Evolutionary conservation across 208 protist genomes (phyloP), one percentile per base, ranked within the genome.

Genomic region (Trypanosoma mega): DNA sequence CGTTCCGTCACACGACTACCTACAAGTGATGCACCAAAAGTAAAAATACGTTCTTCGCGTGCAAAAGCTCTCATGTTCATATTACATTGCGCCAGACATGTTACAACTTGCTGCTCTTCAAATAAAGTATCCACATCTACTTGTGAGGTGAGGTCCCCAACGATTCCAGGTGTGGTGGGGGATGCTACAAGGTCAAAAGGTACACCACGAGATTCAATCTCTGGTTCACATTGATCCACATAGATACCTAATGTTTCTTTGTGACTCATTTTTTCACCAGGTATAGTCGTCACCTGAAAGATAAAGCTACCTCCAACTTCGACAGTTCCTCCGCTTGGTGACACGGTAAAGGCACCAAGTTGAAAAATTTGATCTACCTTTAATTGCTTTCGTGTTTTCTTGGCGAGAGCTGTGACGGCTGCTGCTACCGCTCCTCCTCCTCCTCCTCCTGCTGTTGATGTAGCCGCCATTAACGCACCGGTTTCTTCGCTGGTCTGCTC

Each of bases 101-200:
- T 77, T 16, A 97, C 87, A 11, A 98, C 78, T 54, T 93, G 82
- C 82, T 98, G 97, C 83, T 99, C 97, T 79, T 99, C 97, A 69
- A 99, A 99, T 56, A 99, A 97, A 21, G 80, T 92, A 50, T 96
- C 89, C 23, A 96, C 75, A 43, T 94, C 89, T 6, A 76, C 58
- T 33, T 49, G 59, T 21, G 83, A 86, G 8, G 79, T 67, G 46
- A 98, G 82, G 68, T 99, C 85, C n/a, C 68, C 67, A 9, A 85
- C 88, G 63, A 97, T 96, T 29, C 94, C 95, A 18, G 97, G 96
- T 16, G 94, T 84, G 55, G 96, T 97, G 18, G 85, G 83, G 60
- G 97, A 94, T 20, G 88, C 97, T 23, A 76, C 68, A 37, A 99
- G 80, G 63, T 98, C 94, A 48, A 98, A 93, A 0, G 85, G 75